Conservation (phyloP, 495 filamentous ascomycete species). For the Neurospora intermedia region DNA sequence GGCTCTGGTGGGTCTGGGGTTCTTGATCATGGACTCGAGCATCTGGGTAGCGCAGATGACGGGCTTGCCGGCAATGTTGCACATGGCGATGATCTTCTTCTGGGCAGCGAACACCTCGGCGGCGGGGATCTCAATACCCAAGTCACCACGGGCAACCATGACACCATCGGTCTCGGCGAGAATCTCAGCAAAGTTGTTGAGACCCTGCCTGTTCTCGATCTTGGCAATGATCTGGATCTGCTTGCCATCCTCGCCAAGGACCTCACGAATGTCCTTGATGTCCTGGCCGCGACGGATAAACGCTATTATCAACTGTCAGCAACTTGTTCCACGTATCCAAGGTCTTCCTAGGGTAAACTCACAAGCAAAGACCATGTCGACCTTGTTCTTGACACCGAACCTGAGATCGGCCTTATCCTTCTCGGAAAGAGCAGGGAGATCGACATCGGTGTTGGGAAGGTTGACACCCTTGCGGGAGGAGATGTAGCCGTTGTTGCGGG, state of each 20-base stretch:
- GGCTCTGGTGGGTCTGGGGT: constrained; percentile 92
- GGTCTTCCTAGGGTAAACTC: background rate
- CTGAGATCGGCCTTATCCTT: constrained; percentile 89
- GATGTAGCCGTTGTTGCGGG: constrained; percentile 95
- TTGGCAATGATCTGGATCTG: constrained; percentile 99
- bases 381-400: constrained; percentile 95
- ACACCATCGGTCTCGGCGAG: constrained; percentile 94
- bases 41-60: constrained; percentile 73
- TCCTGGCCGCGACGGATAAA: constrained; percentile 92
- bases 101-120: constrained; percentile 98
- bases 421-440: constrained; percentile 94
- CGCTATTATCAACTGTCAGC: constrained; percentile 22
- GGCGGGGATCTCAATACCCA: constrained; percentile 97
- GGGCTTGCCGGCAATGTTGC: constrained; percentile 98
- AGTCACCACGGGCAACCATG: constrained; percentile 98
- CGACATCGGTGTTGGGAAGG: constrained; percentile 95
- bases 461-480: constrained; percentile 98
- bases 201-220: constrained; percentile 97
- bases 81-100: constrained; percentile 99
- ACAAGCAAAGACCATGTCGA: constrained; percentile 97
- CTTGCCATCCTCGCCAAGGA: constrained; percentile 84
- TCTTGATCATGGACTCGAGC: constrained; percentile 99
- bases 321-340: background rate
- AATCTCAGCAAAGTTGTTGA: constrained; percentile 98
- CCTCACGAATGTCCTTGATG: constrained; percentile 81